Evolutionary conservation across 2,329 filamentous ascomycete species (phyloP).

Genomic region (Colletotrichum magnum): DNA sequence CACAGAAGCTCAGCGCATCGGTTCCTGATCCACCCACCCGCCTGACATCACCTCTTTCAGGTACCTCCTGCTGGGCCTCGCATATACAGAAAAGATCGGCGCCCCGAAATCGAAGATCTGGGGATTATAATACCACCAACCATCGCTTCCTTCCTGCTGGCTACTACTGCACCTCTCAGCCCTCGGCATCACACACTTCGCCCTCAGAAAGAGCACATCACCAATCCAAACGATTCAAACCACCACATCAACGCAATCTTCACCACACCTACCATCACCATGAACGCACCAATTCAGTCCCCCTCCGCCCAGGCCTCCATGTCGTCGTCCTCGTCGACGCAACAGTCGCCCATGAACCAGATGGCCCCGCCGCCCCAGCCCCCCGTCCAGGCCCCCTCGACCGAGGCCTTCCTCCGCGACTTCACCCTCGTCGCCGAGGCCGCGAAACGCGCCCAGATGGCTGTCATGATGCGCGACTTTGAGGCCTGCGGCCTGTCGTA

Average conservation of each 20-base stretch:
- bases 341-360: constrained; percentile 48
- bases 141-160: constrained; percentile 9
- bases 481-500: constrained; percentile 75
- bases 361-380: constrained; percentile 45
- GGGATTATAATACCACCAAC: constrained; percentile 40
- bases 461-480: constrained; percentile 88
- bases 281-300: constrained; percentile 41
- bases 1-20: background rate
- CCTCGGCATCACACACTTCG: background rate
- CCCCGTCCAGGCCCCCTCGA: constrained; percentile 54
- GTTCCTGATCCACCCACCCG: constrained; percentile 28
- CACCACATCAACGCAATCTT: background rate
- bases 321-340: constrained; percentile 45
- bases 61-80: constrained; percentile 30
- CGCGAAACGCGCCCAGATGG: constrained; percentile 92
- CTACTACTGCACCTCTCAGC: background rate
- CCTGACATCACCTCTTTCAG: constrained; percentile 37
- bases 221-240: background rate
- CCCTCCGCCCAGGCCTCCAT: constrained; percentile 33
- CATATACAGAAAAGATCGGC: constrained; percentile 34
- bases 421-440: constrained; percentile 92
- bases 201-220: constrained; percentile 1
- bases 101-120: constrained; percentile 37
- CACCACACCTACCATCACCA: constrained; percentile 6
- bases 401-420: constrained; percentile 79